These are phyloP conservation scores for Vitis hybrid DNA, from an alignment of 177 flowering plant genomes.

Conservation along the genomic window DNA sequence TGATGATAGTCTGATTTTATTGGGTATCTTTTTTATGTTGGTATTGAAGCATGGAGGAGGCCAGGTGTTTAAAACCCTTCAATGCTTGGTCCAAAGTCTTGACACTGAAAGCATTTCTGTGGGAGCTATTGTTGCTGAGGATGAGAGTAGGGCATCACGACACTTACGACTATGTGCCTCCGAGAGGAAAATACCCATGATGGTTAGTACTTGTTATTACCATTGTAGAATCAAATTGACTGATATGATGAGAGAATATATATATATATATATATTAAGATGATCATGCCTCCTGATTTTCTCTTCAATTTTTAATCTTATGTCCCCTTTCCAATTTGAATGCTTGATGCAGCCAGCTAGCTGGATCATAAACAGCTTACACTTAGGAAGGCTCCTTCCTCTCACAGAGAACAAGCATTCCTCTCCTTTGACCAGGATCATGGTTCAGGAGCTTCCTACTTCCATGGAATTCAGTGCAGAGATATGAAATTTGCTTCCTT, in stretches of 20 bases:
- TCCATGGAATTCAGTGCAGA: conserved; percentile 47
- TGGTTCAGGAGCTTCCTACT: conserved; percentile 19
- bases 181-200: conserved; percentile 57
- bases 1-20: background rate
- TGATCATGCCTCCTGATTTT: background rate
- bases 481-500: conserved; percentile 29
- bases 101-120: conserved; percentile 41
- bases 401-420: conserved; percentile 21
- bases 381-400: conserved; percentile 61
- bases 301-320: background rate
- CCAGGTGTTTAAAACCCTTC: conserved; percentile 67
- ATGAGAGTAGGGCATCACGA: conserved; percentile 55
- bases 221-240: background rate
- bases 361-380: conserved; percentile 80
- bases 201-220: conserved; percentile 47
- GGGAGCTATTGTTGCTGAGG: conserved; percentile 62
- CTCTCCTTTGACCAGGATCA: conserved; percentile 14
- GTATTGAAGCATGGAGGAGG: conserved; percentile 79
- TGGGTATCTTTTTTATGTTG: background rate
- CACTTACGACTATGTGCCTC: conserved; percentile 77
- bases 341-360: conserved; percentile 55
- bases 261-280: background rate
- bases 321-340: background rate
- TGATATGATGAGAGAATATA: background rate
- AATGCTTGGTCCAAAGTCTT: conserved; percentile 47